Conservation (phyloP, 805 yeast species). For the Cyberlindnera suaveolens region DNA sequence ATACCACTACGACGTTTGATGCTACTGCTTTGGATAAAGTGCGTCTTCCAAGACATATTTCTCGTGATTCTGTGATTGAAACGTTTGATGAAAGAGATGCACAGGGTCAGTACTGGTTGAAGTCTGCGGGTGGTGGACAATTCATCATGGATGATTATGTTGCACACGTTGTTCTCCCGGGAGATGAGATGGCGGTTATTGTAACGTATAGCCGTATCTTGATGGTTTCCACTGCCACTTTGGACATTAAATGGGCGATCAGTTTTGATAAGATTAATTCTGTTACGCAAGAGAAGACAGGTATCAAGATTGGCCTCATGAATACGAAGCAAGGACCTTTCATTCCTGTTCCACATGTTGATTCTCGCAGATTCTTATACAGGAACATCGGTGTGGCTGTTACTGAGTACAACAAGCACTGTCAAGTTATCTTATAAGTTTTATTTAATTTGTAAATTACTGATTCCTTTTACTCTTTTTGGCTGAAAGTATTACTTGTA, state of each 20-base stretch:
- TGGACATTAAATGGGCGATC: constrained; percentile 68
- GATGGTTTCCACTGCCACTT: constrained; percentile 54
- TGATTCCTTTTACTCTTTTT: not conserved
- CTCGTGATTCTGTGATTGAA: constrained; percentile 64
- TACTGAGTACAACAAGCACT: constrained; percentile 64
- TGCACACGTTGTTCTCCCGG: constrained; percentile 80
- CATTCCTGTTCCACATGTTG: constrained; percentile 69
- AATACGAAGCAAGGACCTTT: constrained; percentile 58
- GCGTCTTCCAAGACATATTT: constrained; percentile 74
- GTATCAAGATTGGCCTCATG: constrained; percentile 61
- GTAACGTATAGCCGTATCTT: constrained; percentile 69
- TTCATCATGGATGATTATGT: constrained; percentile 68
- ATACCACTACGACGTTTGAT: constrained; percentile 87
- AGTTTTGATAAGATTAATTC: constrained; percentile 58
- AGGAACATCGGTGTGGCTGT: constrained; percentile 76
- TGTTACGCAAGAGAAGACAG: constrained; percentile 72
- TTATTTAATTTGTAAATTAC: not conserved
- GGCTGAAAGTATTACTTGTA: constrained; percentile 11
- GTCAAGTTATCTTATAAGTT: constrained; percentile 41
- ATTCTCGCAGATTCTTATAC: constrained; percentile 61
- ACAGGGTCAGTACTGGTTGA: constrained; percentile 92
- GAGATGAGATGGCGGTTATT: constrained; percentile 70
- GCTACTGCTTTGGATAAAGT: constrained; percentile 70
- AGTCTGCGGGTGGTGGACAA: constrained; percentile 74
- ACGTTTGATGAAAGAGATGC: constrained; percentile 79